phyloP scores from a whole-genome alignment of 164 flowering plant species.

The Piper betle region DNA sequence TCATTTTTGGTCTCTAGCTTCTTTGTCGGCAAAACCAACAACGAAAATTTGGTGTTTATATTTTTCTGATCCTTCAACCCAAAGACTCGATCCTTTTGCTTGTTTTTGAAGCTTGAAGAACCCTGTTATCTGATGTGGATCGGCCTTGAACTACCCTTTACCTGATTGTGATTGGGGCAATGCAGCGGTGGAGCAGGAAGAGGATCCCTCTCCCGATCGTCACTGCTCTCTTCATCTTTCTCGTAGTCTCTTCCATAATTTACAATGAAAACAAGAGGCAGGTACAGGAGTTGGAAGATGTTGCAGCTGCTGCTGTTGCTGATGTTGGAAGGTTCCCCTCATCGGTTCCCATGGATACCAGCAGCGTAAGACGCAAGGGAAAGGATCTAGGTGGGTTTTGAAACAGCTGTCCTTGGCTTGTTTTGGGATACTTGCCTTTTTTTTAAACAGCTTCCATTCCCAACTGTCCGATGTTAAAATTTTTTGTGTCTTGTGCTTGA shows the following conservation, averaged over 20 bases:
- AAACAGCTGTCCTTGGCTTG: not conserved
- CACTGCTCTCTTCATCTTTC: slow-evolving; percentile 22
- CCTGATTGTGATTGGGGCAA: too few species aligned
- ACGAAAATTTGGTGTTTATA: too few species aligned
- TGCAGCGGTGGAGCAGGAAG: slow-evolving; percentile 17
- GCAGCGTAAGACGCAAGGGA: slow-evolving; percentile 1
- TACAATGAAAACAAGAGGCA: slow-evolving; percentile 38
- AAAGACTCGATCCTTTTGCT: too few species aligned
- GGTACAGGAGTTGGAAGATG: slow-evolving; percentile 24
- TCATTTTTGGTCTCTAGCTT: too few species aligned
- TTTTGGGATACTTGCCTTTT: not conserved
- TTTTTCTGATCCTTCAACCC: too few species aligned
- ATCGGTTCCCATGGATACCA: slow-evolving; percentile 8
- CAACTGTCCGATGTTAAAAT: not conserved
- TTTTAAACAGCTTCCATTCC: slow-evolving; percentile 3
- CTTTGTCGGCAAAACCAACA: too few species aligned
- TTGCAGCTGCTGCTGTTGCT: slow-evolving; percentile 11
- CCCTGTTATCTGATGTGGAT: too few species aligned
- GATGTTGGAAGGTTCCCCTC: slow-evolving; percentile 8
- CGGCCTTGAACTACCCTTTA: too few species aligned
- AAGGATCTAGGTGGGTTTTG: slow-evolving; percentile 15
- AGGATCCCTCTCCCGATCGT: slow-evolving; percentile 27
- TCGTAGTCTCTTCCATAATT: slow-evolving; percentile 30
- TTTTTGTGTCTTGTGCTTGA: slow-evolving; percentile 12
- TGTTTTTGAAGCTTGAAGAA: too few species aligned